Base-by-base conservation (phyloP, 148 eudicot genomes). In the Silene uniflora region DNA sequence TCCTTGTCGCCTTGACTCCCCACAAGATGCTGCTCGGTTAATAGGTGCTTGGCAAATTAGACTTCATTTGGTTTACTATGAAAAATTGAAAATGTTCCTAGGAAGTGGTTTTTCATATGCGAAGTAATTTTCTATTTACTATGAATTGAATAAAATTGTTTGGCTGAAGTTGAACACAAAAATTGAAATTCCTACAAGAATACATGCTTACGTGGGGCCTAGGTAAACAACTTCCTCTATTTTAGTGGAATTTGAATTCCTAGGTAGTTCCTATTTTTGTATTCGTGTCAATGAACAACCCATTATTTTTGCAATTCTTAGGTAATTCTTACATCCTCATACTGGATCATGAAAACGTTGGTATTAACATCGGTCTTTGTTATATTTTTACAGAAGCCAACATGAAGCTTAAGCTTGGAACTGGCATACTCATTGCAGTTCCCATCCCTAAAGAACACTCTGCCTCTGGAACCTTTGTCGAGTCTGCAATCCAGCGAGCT, bases 371-470 rank as follows among this genome's bases (percentile, higher is more conserved):
- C 49, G 14, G 24, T 18, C 19, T 68, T 54, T 62, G 75, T 4
- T 24, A 18, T 67, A 8, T 54, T 42, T 61, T 75, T 72, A 81
- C 90, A 95, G 99, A 87, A 71, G 91, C 89, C 74, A 90, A 81
- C 80, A 69, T 75, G 73, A 89, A 82, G 64, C 94, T 95, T 63
- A 74, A 81, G 79, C 96, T 92, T 60, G 82, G 87, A 83, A 82
- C 87, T 24, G 99, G 99, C 76, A 84, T 91, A 60, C 80, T 95
- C 73, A 85, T 92, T 84, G 96, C 96, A 25, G 92, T 90, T 73
- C 99, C 99, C n/a, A 89, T 95, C 73, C 99, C 99, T 19, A 88
- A 86, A 75, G 87, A 95, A 65, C 88, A 90, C 76, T 81, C 99
- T 80, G 88, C 96, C 78, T 90, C 97, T 25, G 99, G 97, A 77